Evolutionary conservation across 129 eudicot species (phyloP), one percentile per base, ranked within the genome.

Genomic region (Daucus carota): DNA sequence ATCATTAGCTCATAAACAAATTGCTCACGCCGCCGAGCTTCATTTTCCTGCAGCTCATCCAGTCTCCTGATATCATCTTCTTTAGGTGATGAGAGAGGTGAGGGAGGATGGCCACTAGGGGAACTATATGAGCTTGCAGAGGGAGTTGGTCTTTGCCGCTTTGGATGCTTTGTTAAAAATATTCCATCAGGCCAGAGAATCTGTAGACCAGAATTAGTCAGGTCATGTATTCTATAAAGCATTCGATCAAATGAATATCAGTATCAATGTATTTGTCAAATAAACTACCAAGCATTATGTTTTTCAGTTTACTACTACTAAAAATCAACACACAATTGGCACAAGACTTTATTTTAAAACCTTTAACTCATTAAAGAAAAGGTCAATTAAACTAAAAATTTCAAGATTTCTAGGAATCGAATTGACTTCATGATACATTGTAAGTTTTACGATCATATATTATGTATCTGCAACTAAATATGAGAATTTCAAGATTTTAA

Each of bases 151-250:
- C 72, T 82, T 75, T 82, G 84, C 65, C 90, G 76, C 76, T 77
- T 91, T 73, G 97, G 99, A 83, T 89, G 97, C 86, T 91, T 95
- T 28, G 99, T 95, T 71, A 95, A 70, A 77, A 95, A 95, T 73
- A 91, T 89, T 48, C 99, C 99, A 76, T 95, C 97, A 9, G 97
- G 99, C 99, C 99, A 95, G 72, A 95, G 97, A 80, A 95, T 91
- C 99, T 95, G 63, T 62, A 72, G 16, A 85, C 16, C 50, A 74
- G 28, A 52, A 16, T 43, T 57, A 34, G 34, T 77, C 45, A 75
- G 38, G 74, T 76, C 9, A 66, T 6, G 29, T 17, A 32, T 47
- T 29, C 74, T 54, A 47, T 42, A 57, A 41, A 38, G 28, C 22
- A 31, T 73, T 34, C 2, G 20, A 73, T 46, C n/a, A n/a, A n/a